These are phyloP conservation scores for Ophiocordyceps australis DNA, from an alignment of 2,329 filamentous ascomycete species.

Conservation along the genomic window DNA sequence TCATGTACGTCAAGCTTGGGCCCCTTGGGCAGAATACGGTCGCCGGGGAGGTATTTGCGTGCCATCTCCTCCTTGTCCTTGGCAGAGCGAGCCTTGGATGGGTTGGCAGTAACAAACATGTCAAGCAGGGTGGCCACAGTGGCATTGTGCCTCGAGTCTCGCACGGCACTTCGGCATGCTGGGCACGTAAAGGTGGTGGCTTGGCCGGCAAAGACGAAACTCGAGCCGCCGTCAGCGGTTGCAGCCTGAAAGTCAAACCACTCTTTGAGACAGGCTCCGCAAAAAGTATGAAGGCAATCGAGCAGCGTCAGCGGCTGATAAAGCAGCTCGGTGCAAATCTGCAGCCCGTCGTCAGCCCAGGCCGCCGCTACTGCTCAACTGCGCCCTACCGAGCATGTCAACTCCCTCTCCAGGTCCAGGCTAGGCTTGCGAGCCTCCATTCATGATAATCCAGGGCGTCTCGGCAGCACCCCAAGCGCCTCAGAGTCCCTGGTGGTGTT, in stretches of 20 bases:
- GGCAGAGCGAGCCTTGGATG: conserved; percentile 49
- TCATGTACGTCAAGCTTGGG: conserved; percentile 36
- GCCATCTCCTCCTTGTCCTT: conserved; percentile 63
- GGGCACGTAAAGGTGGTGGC: conserved; percentile 64
- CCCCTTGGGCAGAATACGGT: conserved; percentile 55
- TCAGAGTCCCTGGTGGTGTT: conserved; percentile 1
- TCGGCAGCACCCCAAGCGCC: not conserved
- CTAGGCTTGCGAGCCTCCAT: conserved; percentile 33
- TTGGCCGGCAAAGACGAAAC: conserved; percentile 27
- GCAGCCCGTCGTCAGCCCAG: conserved; percentile 1
- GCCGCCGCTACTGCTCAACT: too few relatives aligned
- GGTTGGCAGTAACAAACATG: conserved; percentile 69
- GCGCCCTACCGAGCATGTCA: conserved; percentile 72
- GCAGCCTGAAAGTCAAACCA: conserved; percentile 78
- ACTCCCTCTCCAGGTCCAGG: conserved; percentile 74
- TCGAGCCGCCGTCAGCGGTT: conserved; percentile 30
- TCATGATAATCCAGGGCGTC: conserved; percentile 12
- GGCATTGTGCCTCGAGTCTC: conserved; percentile 78
- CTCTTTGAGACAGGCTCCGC: conserved; percentile 84
- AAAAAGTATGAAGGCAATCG: conserved; percentile 91
- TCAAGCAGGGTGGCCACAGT: conserved; percentile 79
- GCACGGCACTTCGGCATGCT: conserved; percentile 72
- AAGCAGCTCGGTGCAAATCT: conserved; percentile 95
- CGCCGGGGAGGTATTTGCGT: conserved; percentile 61
- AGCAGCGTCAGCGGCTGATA: conserved; percentile 82